Evolutionary conservation across 805 yeast species (phyloP).

Genomic region (Huiozyma sinensis): DNA sequence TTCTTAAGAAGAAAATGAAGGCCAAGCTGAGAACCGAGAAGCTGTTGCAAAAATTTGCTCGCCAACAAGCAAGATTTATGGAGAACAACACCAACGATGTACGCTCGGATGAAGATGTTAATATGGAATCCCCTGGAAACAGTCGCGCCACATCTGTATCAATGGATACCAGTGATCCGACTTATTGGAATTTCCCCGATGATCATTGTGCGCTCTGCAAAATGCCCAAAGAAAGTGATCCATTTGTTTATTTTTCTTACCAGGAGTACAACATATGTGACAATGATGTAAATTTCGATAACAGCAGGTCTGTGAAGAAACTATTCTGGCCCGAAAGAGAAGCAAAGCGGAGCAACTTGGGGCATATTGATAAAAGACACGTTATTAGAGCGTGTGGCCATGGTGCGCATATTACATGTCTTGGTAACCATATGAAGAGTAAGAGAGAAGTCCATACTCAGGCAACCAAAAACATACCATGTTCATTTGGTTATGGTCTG

Average conservation of each 20-base stretch:
- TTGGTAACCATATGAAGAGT: slow-evolving; percentile 50
- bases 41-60: slow-evolving; percentile 66
- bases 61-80: slow-evolving; percentile 69
- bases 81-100: slow-evolving; percentile 34
- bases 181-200: slow-evolving; percentile 16
- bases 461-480: slow-evolving; percentile 75
- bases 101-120: slow-evolving; percentile 12
- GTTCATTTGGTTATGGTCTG: slow-evolving; percentile 56
- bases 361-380: slow-evolving; percentile 5
- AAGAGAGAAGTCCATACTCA: slow-evolving; percentile 50
- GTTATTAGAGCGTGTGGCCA: slow-evolving; percentile 68
- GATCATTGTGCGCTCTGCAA: slow-evolving; percentile 26
- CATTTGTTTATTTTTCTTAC: slow-evolving; percentile 23
- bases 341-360: slow-evolving; percentile 2
- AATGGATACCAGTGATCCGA: background rate
- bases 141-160: background rate
- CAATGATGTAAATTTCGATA: slow-evolving; percentile 10
- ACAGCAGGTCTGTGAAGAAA: slow-evolving; percentile 11
- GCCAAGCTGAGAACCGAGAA: slow-evolving; percentile 64
- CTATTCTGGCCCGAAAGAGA: background rate
- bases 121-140: slow-evolving; percentile 3
- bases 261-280: slow-evolving; percentile 22
- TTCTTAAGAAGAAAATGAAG: slow-evolving; percentile 49
- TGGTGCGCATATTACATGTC: slow-evolving; percentile 81
- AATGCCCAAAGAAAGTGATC: slow-evolving; percentile 20